These are phyloP conservation scores for Podaxis sp. DNA, from an alignment of 768 basidiomycete species.

Conservation along the genomic window DNA sequence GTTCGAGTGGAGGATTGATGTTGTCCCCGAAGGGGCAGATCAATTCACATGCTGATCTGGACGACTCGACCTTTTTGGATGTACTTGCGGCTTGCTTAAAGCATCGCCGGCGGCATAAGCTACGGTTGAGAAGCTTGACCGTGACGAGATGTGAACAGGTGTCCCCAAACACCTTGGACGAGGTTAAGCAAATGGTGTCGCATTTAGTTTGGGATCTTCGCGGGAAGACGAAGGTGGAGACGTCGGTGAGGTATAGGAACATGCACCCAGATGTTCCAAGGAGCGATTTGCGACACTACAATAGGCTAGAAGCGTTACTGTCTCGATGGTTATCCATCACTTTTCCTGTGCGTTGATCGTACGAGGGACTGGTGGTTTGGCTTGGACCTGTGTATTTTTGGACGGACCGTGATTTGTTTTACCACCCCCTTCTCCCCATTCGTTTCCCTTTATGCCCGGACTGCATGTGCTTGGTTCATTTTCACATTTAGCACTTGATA, in stretches of 20 bases:
- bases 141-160: conserved; percentile 34
- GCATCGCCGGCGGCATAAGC: conserved; percentile 27
- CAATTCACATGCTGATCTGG: conserved; percentile 36
- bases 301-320: conserved; percentile 32
- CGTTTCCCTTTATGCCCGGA: not conserved
- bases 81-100: conserved; percentile 33
- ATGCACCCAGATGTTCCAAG: conserved; percentile 19
- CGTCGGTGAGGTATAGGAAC: conserved; percentile 29
- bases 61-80: conserved; percentile 42
- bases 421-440: not conserved
- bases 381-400: conserved; percentile 10
- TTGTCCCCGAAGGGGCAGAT: conserved; percentile 28
- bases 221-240: conserved; percentile 27
- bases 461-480: not conserved
- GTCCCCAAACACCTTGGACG: conserved; percentile 23
- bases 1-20: conserved; percentile 42
- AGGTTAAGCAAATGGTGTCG: conserved; percentile 28
- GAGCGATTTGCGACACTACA: conserved; percentile 30
- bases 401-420: not conserved
- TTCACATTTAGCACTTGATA: not conserved
- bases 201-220: conserved; percentile 35
- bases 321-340: not conserved
- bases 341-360: not conserved
- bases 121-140: conserved; percentile 34
- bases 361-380: not conserved